These are phyloP conservation scores for Withania somnifera DNA, from an alignment of 305 asterid genomes.

Conservation along the genomic window DNA sequence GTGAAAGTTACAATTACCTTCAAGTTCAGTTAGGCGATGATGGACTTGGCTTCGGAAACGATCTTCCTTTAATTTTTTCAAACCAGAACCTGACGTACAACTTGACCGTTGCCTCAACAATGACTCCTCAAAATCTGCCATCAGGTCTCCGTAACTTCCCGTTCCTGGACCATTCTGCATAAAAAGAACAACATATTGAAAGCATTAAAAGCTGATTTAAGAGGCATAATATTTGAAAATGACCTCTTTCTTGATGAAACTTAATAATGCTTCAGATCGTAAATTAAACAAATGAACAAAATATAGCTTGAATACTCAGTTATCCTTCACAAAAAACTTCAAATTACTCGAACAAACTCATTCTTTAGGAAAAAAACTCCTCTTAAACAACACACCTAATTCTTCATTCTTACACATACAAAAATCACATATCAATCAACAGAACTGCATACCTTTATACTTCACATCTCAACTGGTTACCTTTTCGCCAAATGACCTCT, in stretches of 20 bases:
- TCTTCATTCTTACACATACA: background rate
- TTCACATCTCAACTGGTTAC: background rate
- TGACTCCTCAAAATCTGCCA: constrained; percentile 90
- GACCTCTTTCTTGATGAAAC: background rate
- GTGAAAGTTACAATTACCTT: constrained; percentile 44
- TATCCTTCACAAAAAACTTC: background rate
- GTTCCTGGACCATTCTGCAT: constrained; percentile 38
- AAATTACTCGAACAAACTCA: background rate
- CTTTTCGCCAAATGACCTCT: background rate
- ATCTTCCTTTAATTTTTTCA: constrained; percentile 50
- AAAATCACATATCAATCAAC: background rate
- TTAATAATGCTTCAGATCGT: background rate
- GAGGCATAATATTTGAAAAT: background rate
- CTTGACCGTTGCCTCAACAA: constrained; percentile 47
- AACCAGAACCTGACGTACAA: constrained; percentile 51
- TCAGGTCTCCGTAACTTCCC: constrained; percentile 66
- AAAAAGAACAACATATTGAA: background rate
- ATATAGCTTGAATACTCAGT: background rate
- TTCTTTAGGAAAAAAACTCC: background rate
- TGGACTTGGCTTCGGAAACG: constrained; percentile 59
- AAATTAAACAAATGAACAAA: background rate
- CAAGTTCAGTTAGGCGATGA: constrained; percentile 75
- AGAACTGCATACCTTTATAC: background rate
- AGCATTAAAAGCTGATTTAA: background rate
- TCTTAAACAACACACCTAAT: background rate